Evolutionary conservation across 768 basidiomycete genomes (phyloP).

Genomic region (Rhizopogon sp.): DNA sequence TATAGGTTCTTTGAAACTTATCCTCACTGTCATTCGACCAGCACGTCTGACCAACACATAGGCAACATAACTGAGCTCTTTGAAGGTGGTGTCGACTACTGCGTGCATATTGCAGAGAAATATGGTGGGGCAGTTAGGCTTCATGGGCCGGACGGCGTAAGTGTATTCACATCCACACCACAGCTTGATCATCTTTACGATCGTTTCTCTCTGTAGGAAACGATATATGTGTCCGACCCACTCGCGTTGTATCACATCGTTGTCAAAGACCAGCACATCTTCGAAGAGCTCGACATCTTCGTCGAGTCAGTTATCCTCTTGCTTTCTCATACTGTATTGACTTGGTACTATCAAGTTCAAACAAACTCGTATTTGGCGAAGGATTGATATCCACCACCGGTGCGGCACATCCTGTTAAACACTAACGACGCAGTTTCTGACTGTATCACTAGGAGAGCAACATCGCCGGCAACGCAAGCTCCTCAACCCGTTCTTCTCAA

Average conservation of each 20-base stretch:
- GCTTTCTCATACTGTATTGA: background rate
- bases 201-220: conserved; percentile 17
- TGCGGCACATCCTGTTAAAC: background rate
- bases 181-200: background rate
- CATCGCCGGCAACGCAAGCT: conserved; percentile 40
- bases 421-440: background rate
- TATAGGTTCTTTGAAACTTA: background rate
- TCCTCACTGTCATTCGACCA: background rate
- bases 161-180: conserved; percentile 3
- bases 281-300: conserved; percentile 41
- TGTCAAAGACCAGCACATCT: conserved; percentile 43
- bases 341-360: background rate
- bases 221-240: conserved; percentile 46
- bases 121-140: conserved; percentile 44
- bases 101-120: conserved; percentile 15
- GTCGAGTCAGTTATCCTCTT: conserved; percentile 31
- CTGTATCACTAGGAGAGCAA: conserved; percentile 27
- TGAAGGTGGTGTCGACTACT: conserved; percentile 32
- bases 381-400: background rate
- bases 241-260: conserved; percentile 44
- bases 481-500: conserved; percentile 40
- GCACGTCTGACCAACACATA: conserved; percentile 5
- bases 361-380: conserved; percentile 1
- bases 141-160: conserved; percentile 42
- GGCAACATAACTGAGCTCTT: conserved; percentile 32